Evolutionary conservation across 192 early-diverging fungal genomes (phyloP).

Genomic region (Coemansia sp.): DNA sequence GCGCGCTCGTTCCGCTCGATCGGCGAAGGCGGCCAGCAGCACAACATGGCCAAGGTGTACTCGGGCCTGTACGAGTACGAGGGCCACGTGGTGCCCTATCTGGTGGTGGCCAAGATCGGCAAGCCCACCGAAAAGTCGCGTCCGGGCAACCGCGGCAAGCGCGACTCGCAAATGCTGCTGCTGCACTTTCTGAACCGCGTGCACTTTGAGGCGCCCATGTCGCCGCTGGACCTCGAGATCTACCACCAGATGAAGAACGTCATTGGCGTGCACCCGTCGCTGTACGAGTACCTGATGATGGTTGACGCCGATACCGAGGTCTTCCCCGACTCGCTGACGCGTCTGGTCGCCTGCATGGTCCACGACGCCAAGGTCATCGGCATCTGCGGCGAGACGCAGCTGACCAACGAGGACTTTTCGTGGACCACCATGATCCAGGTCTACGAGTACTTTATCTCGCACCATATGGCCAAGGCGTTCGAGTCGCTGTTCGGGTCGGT

Average conservation of each 20-base stretch:
- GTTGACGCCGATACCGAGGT: conserved; percentile 84
- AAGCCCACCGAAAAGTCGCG: conserved; percentile 75
- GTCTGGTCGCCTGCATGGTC: conserved; percentile 79
- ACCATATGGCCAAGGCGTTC: conserved; percentile 88
- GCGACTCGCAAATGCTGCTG: conserved; percentile 93
- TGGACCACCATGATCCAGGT: conserved; percentile 93
- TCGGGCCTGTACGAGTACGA: conserved; percentile 88
- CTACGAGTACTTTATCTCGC: conserved; percentile 87
- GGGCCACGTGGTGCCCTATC: conserved; percentile 86
- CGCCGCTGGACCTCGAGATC: conserved; percentile 91
- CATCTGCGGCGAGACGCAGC: conserved; percentile 76
- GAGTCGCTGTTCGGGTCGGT: conserved; percentile 78
- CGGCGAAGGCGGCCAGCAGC: conserved; percentile 84
- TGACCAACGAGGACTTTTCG: conserved; percentile 29
- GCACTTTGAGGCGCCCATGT: conserved; percentile 86
- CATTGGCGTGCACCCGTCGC: conserved; percentile 81
- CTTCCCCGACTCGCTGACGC: conserved; percentile 77
- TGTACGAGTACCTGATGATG: conserved; percentile 76
- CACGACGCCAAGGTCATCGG: conserved; percentile 78
- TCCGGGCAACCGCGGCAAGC: conserved; percentile 97
- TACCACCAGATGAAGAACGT: conserved; percentile 96
- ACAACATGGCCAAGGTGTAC: conserved; percentile 95
- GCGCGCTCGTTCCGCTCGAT: conserved; percentile 78
- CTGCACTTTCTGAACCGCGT: conserved; percentile 92
- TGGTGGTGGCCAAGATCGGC: conserved; percentile 93